Evolutionary conservation across 2,329 filamentous ascomycete genomes (phyloP).

Genomic region (Microsporum canis): DNA sequence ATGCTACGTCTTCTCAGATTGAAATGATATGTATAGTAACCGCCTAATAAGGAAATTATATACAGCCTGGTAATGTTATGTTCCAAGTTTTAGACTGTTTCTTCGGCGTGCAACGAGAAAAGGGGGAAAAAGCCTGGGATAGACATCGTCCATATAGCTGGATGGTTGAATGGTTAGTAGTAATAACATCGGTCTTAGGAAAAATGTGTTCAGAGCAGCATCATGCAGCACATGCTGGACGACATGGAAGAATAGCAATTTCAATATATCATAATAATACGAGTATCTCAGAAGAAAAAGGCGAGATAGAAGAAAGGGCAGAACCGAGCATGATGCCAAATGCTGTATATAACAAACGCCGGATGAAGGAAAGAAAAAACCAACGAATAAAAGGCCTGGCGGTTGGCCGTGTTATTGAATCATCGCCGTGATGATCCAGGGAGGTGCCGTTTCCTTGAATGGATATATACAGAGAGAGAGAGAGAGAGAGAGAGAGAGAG

Average conservation of each 20-base stretch:
- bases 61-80: neutral
- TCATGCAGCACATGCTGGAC: neutral
- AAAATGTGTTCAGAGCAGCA: neutral
- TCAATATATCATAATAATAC: conserved; percentile 7
- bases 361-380: neutral
- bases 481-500: neutral
- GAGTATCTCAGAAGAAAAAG: neutral
- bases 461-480: neutral
- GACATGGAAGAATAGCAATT: neutral
- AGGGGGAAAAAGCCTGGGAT: neutral
- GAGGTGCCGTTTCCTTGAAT: neutral
- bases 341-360: conserved; percentile 1
- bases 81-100: neutral
- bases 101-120: neutral
- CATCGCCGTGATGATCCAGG: neutral
- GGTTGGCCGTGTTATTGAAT: neutral
- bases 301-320: neutral
- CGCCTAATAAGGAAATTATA: neutral
- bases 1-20: neutral
- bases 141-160: neutral
- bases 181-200: neutral
- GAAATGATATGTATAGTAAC: neutral
- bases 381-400: neutral
- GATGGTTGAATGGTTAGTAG: neutral
- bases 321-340: neutral